phyloP scores from a whole-genome alignment of 345 rosid genomes.

The Citrus glauca region DNA sequence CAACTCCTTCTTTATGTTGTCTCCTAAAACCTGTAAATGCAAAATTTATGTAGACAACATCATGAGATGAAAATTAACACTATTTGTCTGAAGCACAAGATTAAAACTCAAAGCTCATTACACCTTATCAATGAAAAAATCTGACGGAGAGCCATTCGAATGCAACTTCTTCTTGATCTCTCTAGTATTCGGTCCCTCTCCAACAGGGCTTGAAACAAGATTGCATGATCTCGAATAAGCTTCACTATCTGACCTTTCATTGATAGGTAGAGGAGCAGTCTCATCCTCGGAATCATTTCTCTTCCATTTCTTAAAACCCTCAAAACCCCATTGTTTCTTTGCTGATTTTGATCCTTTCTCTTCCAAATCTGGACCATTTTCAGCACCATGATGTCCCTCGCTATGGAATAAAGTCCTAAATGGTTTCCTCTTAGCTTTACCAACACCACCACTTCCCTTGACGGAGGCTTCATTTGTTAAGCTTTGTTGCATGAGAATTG shows the following conservation, averaged over 20 bases:
- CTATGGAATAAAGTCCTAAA: constrained; percentile 41
- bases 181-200: constrained; percentile 65
- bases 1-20: constrained; percentile 69
- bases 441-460: constrained; percentile 20
- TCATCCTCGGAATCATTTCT: constrained; percentile 57
- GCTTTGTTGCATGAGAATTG: constrained; percentile 55
- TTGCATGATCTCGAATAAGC: constrained; percentile 28
- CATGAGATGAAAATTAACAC: neutral
- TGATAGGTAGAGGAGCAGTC: constrained; percentile 54
- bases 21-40: constrained; percentile 51
- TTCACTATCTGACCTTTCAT: constrained; percentile 45
- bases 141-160: constrained; percentile 62
- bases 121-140: constrained; percentile 78
- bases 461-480: constrained; percentile 21
- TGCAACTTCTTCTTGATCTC: constrained; percentile 61
- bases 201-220: constrained; percentile 39
- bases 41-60: neutral
- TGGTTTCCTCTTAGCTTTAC: constrained; percentile 50
- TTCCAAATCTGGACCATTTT: constrained; percentile 16
- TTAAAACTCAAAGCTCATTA: neutral
- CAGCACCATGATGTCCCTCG: constrained; percentile 16
- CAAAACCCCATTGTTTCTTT: constrained; percentile 62
- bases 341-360: constrained; percentile 41
- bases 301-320: constrained; percentile 68
- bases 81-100: neutral